Base-by-base conservation (phyloP, 352 stramenopile species). In the Pythium inflatum region DNA sequence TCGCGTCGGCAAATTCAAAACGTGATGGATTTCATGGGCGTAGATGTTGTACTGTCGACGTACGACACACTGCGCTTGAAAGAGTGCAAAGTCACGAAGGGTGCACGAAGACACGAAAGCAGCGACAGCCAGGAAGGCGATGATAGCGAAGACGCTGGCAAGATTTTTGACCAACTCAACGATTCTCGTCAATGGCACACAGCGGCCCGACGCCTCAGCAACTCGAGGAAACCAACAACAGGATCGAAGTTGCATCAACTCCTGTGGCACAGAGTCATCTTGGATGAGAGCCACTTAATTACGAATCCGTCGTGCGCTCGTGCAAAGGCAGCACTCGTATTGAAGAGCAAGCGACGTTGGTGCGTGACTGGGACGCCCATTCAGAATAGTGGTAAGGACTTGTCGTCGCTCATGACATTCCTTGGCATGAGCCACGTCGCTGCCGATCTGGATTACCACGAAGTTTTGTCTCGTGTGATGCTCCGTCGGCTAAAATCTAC, bases 281-380 rank as follows among this genome's bases (percentile, higher is more conserved):
- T 97, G 33, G 90, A 97, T 66, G 90, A 97, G 68, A 94, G 86
- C 33, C 90, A 97, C 66, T 76, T 94, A 28, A 97, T 97, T 66
- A 88, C 90, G 31, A 97, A 97, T 16, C 76, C 82, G n/a, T 87
- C 75, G 14, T 90, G 82, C 22, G 87, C 82, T 30, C 81, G 85
- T 50, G 80, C 87, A 0, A 80, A 79, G 25, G 83, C 85, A 25
- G 81, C 83, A 1, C 85, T 81, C 27, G 70, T 79, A 1, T 79
- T 98, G 24, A 77, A 87, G 14, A 91, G 89, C 34, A 81, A 83
- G 60, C 78, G 85, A 3, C 88, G 91, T 8, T 95, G 93, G 77
- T 97, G 89, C 63, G 78, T 98, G 8, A 98, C 93, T 4, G 92
- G 92, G 13, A 98, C 91, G 18, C 91, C 92, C 1, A 93, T 98